Evolutionary conservation across 441 rosid genomes (phyloP).

Genomic region (Adansonia rubrostipa): DNA sequence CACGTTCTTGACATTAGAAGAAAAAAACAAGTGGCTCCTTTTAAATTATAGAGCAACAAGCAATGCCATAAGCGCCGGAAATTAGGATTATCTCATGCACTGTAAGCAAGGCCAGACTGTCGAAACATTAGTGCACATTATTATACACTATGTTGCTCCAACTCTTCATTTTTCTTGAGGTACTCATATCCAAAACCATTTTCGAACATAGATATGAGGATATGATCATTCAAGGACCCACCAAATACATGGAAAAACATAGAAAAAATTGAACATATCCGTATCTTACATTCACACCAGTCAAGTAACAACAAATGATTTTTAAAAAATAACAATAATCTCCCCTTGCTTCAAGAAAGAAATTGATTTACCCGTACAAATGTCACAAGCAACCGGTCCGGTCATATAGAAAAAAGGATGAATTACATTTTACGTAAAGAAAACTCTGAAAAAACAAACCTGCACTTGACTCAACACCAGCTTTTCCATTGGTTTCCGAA

Average conservation of each 20-base stretch:
- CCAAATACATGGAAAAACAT: too few species aligned
- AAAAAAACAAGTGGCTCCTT: neutral
- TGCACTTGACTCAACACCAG: constrained; percentile 37
- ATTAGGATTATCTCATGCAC: constrained; percentile 1
- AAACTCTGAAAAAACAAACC: constrained; percentile 40
- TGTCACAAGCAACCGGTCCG: neutral
- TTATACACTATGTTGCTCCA: too few species aligned
- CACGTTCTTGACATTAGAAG: neutral
- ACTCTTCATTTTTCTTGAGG: too few species aligned
- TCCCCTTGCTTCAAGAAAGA: constrained; percentile 6
- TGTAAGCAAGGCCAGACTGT: neutral
- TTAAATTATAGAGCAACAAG: neutral
- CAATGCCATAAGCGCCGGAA: neutral
- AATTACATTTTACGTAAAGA: constrained; percentile 4
- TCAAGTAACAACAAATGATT: too few species aligned
- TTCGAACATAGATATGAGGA: too few species aligned
- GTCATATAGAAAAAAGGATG: neutral
- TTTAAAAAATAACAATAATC: neutral
- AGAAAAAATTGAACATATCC: too few species aligned
- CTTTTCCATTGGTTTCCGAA: constrained; percentile 62
- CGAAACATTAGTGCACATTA: neutral
- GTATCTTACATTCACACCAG: too few species aligned
- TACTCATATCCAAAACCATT: too few species aligned
- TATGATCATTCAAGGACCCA: too few species aligned
- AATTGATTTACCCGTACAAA: neutral